Base-by-base conservation (phyloP, 1,284 basidiomycete genomes). In the Fistulina hepatica region DNA sequence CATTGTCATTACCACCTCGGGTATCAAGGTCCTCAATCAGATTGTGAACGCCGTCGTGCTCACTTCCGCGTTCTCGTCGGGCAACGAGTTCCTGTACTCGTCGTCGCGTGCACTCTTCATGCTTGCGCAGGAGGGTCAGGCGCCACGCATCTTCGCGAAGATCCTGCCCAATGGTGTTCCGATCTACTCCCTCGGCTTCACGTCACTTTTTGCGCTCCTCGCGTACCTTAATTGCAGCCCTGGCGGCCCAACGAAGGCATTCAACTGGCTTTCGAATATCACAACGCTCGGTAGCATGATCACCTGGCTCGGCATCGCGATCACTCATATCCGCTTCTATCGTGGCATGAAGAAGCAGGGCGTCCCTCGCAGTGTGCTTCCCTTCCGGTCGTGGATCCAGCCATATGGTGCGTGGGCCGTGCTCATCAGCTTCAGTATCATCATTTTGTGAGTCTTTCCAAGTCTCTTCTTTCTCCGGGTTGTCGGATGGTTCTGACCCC, bases 11-110 rank as follows among this genome's bases (percentile, higher is more conserved):
- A 39, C 59, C 41, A 59, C 52, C 36, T 65, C 70, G 24, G 55
- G 61, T 15, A 49, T 51, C 46, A 49, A 51, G 28, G 46, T 43
- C 9, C 41, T 51, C n/a, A 15, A 34, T 10, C 42, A 45, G 36
- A 47, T 65, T 58, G 71, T 77, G 56, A 79, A 81, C 49, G 71
- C 74, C 17, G 61, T 63, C 37, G 67, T 81, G 41, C 54, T 79
- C 21, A 64, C 71, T 30, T 72, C 71, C 37, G 76, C 76, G 2
- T 67, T 69, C 46, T 73, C 71, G 17, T 68, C 76, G 8, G 74
- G 69, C 2, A 72, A 67, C 49, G 68, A 68, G 21, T 68, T 76
- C 50, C 50, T 78, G 37, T 78, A 71, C 55, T 67, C 70, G 21
- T 60, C 61, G 22, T 69, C 67, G 33, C 64, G 75, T 42, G 64